A percentile compares a stretch with the other conserved stretches of the same genome.
phyloP scores from a whole-genome alignment of 2,329 filamentous ascomycete genomes.

The Neofusicoccum sp. region DNA sequence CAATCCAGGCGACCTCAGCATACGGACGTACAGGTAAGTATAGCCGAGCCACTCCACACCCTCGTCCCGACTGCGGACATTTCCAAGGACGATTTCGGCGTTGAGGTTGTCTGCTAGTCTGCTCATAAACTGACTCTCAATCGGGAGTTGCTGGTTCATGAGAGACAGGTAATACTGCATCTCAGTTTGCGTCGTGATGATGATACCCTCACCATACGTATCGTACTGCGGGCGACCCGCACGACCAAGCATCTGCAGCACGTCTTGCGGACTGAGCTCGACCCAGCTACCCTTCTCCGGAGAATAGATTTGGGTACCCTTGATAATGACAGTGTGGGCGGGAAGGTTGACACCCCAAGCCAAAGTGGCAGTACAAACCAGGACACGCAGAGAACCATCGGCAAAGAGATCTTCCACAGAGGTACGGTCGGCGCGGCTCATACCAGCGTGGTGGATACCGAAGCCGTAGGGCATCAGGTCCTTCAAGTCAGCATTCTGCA shows the following conservation, averaged over 20 bases:
- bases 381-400: constrained; percentile 86
- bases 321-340: constrained; percentile 97
- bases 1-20: constrained; percentile 90
- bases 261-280: constrained; percentile 93
- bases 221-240: constrained; percentile 95
- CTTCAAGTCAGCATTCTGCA: constrained; percentile 84
- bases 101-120: constrained; percentile 94
- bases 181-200: constrained; percentile 92
- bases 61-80: constrained; percentile 86
- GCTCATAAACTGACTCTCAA: constrained; percentile 93
- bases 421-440: constrained; percentile 91
- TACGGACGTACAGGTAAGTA: constrained; percentile 95
- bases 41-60: constrained; percentile 99
- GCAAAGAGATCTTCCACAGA: constrained; percentile 94
- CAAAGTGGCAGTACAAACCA: constrained; percentile 96
- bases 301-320: constrained; percentile 96
- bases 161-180: constrained; percentile 97
- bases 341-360: constrained; percentile 99
- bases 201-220: constrained; percentile 97
- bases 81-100: constrained; percentile 91
- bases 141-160: constrained; percentile 94
- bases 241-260: constrained; percentile 97
- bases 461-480: constrained; percentile 95
- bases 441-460: constrained; percentile 96
- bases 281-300: constrained; percentile 99